Conservation (phyloP, 208 protist genomes). For the Leishmania lainsoni region DNA sequence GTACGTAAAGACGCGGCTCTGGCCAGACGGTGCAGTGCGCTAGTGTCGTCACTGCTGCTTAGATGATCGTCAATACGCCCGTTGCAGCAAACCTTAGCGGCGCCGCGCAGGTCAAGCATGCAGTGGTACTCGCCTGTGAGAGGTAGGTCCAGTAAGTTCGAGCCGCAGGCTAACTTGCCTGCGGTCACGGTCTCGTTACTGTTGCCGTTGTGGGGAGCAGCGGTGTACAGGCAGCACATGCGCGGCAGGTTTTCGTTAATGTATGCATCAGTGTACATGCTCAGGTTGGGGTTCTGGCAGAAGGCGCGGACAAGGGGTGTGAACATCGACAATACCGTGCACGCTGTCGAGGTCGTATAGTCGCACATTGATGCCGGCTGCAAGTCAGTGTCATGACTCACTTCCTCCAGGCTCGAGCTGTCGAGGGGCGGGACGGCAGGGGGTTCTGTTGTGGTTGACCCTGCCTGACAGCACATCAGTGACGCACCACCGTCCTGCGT, state of each 20-base stretch:
- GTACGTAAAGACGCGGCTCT: conserved; percentile 9
- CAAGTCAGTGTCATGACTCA: not conserved
- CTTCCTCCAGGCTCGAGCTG: not conserved
- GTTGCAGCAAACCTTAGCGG: conserved; percentile 24
- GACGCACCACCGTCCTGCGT: conserved; percentile 21
- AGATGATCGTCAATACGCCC: conserved; percentile 7
- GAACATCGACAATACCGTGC: conserved; percentile 8
- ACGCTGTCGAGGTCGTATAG: not conserved
- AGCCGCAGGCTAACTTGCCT: conserved; percentile 8
- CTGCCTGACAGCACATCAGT: conserved; percentile 20
- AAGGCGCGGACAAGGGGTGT: conserved; percentile 22
- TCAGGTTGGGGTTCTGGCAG: conserved; percentile 19
- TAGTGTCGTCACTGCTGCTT: not conserved
- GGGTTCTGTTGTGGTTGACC: conserved; percentile 5
- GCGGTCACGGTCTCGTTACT: not conserved
- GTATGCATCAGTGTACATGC: conserved; percentile 22
- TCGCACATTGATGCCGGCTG: conserved; percentile 15
- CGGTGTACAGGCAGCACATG: conserved; percentile 28
- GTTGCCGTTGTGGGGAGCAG: not conserved
- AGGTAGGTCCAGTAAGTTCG: conserved; percentile 17
- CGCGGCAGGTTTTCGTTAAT: conserved; percentile 3
- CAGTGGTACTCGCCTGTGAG: conserved; percentile 25
- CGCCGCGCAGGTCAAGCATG: not conserved
- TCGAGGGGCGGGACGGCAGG: conserved; percentile 12
- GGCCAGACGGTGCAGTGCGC: not conserved